Base-by-base conservation (phyloP, 108 stramenopile genomes). In the Cyclotella choctawhatcheeana region DNA sequence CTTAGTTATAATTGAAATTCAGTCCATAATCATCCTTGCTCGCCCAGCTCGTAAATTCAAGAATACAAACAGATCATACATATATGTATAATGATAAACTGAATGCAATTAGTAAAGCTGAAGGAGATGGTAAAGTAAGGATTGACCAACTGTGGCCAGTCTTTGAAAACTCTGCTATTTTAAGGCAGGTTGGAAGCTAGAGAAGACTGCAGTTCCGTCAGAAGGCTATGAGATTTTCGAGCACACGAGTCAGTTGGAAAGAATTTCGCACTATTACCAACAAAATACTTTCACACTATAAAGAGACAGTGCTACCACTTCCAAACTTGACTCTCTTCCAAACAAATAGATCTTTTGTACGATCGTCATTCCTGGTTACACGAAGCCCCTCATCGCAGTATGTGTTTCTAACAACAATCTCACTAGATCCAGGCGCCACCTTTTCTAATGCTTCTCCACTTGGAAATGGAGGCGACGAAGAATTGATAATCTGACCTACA, bases 311-410 rank as follows among this genome's bases (percentile, higher is more conserved):
- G 47, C 58, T 80, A 45, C 72, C 78, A 32, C 63, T 76, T n/a
- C 79, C 78, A 74, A 93, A 93, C 34, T 77, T 76, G 14, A 71
- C 74, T 52, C 92, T 73, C 64, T 76, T 85, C 92, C 92, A 93
- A 59, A 93, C 88, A 69, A 80, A 93, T 18, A 83, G 75, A 59
- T 82, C 63, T n/a, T 81, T 78, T 35, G 43, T 56, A 37, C 82
- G 58, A 64, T 86, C 85, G 3, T 76, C 86, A 73, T 89, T 86
- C 31, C 90, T 69, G 37, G 82, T 87, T 55, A 93, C 77, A 35
- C 92, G 74, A 44, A 93, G 37, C 8, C 84, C 81, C 29, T 90
- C 92, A 73, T 93, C 92, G 65, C 86, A 88, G 66, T 83, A 93
- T 1, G 89, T 88, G 21, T 86, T 93, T 31, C 72, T 65, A 85